phyloP scores from a whole-genome alignment of 2,329 filamentous ascomycete species.

The Ceratocystis destructans region DNA sequence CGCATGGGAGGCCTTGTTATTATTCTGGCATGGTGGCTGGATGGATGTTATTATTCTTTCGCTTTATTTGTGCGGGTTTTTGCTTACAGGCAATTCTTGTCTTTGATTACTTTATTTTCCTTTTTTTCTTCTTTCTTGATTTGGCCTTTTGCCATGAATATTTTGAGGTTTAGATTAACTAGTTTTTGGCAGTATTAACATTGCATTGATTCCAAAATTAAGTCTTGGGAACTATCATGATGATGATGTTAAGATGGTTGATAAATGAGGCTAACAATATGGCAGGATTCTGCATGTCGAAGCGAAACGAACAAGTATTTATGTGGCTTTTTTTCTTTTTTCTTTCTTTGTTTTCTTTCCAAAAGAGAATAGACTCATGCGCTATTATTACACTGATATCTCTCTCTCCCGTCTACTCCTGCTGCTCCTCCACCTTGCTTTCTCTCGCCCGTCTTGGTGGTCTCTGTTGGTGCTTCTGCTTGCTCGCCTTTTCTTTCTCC shows the following conservation, averaged over 20 bases:
- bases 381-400: background rate
- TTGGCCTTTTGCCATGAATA: background rate
- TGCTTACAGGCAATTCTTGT: background rate
- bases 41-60: background rate
- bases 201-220: background rate
- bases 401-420: background rate
- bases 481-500: slow-evolving; percentile 16
- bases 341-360: background rate
- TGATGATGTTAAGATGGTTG: background rate
- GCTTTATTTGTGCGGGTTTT: background rate
- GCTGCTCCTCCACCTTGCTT: background rate
- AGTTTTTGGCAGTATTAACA: background rate
- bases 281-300: too few relatives aligned
- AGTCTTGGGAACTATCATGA: background rate
- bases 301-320: too few relatives aligned
- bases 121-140: background rate
- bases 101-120: background rate
- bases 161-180: background rate
- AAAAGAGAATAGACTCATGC: background rate
- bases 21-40: background rate
- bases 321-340: background rate
- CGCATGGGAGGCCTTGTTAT: background rate
- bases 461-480: slow-evolving; percentile 9
- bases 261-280: background rate
- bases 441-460: slow-evolving; percentile 11